Evolutionary conservation across 805 yeast species (phyloP).

Genomic region (Lachancea kluyveri): DNA sequence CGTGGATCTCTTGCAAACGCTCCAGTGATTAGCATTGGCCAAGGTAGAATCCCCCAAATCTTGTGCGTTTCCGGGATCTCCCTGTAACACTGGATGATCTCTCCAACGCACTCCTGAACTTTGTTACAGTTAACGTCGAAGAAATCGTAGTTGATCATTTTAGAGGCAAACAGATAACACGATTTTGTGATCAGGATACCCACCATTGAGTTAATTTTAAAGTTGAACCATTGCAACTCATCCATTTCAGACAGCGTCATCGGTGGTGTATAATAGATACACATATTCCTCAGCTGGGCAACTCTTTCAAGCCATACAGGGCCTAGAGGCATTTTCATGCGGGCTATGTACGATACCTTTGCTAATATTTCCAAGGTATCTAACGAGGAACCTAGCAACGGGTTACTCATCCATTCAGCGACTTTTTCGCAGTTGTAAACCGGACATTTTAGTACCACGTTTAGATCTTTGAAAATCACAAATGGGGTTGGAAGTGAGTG

Average conservation of each 20-base stretch:
- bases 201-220: constrained; percentile 13
- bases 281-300: constrained; percentile 11
- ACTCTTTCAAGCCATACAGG: constrained; percentile 11
- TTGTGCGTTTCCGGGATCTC: constrained; percentile 17
- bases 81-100: constrained; percentile 10
- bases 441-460: constrained; percentile 16
- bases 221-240: constrained; percentile 14
- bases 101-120: constrained; percentile 12
- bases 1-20: constrained; percentile 10
- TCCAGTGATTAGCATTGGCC: constrained; percentile 17
- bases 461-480: constrained; percentile 13
- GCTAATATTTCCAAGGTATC: constrained; percentile 33
- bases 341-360: constrained; percentile 31
- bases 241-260: constrained; percentile 12
- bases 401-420: constrained; percentile 38
- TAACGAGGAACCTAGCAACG: constrained; percentile 34
- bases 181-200: constrained; percentile 16
- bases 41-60: constrained; percentile 17
- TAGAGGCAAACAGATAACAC: constrained; percentile 16
- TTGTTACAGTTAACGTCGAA: constrained; percentile 9
- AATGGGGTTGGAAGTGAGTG: constrained; percentile 13
- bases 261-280: constrained; percentile 16
- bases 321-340: constrained; percentile 14
- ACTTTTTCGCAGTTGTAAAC: constrained; percentile 17
- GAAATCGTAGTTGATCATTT: constrained; percentile 11